Percentiles rank a stretch among this genome's conserved stretches.
phyloP scores from a whole-genome alignment of 176 grass and related monocot species.

The Elaeis guineensis region DNA sequence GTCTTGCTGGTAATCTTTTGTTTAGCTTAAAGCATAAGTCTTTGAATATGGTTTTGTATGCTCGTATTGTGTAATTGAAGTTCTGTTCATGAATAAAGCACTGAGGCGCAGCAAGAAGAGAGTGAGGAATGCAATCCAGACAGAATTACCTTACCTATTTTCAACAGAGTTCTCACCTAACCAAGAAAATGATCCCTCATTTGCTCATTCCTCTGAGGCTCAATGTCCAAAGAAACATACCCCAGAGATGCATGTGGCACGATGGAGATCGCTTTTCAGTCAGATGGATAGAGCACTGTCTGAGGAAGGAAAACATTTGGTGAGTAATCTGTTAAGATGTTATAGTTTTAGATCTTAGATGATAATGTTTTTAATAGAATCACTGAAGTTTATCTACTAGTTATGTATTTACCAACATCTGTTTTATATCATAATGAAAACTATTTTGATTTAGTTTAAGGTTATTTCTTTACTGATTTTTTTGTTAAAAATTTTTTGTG shows the following conservation, averaged over 20 bases:
- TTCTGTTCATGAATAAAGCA: constrained; percentile 30
- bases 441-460: too few species aligned
- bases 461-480: too few species aligned
- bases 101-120: constrained; percentile 70
- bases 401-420: too few species aligned
- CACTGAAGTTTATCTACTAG: too few species aligned
- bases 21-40: background rate
- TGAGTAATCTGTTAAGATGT: constrained; percentile 34
- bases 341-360: background rate
- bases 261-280: constrained; percentile 76
- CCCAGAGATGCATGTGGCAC: constrained; percentile 57
- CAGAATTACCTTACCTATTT: constrained; percentile 75
- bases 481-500: too few species aligned
- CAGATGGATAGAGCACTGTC: constrained; percentile 83
- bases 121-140: constrained; percentile 68
- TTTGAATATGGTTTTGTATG: too few species aligned
- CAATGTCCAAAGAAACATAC: constrained; percentile 21
- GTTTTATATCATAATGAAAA: too few species aligned
- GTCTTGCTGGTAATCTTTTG: constrained; percentile 69
- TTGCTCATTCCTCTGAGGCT: constrained; percentile 27
- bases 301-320: constrained; percentile 75
- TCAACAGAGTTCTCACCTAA: constrained; percentile 62
- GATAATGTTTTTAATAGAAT: too few species aligned
- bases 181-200: constrained; percentile 49
- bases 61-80: too few species aligned